These are phyloP conservation scores for Alternaria longipes DNA, from an alignment of 2,329 filamentous ascomycete species.

Conservation along the genomic window DNA sequence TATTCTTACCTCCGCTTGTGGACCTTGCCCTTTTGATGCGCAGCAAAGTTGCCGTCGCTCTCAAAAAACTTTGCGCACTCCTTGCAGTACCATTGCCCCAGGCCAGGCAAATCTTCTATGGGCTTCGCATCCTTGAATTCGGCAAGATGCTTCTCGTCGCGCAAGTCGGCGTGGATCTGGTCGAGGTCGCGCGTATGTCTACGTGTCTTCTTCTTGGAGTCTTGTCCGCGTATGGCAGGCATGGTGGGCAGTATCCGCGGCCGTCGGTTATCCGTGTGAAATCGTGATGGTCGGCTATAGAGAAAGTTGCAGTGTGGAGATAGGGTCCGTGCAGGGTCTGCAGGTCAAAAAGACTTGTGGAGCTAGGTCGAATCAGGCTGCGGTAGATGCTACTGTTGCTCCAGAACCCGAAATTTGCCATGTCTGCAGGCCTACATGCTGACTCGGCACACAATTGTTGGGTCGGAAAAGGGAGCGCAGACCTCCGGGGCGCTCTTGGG, in stretches of 20 bases:
- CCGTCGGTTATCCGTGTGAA: slow-evolving; percentile 37
- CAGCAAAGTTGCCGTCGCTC: slow-evolving; percentile 75
- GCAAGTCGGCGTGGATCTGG: slow-evolving; percentile 85
- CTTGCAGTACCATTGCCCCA: slow-evolving; percentile 86
- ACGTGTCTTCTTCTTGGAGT: slow-evolving; percentile 60
- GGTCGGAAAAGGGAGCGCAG: slow-evolving; percentile 15
- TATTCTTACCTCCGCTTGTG: slow-evolving; percentile 81
- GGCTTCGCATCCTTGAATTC: slow-evolving; percentile 82
- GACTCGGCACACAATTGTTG: slow-evolving; percentile 23
- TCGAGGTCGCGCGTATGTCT: slow-evolving; percentile 79
- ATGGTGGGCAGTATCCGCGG: slow-evolving; percentile 50
- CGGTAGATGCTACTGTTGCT: slow-evolving; percentile 13
- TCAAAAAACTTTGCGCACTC: slow-evolving; percentile 98
- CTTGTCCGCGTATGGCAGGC: slow-evolving; percentile 60
- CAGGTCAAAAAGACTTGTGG: slow-evolving; percentile 39
- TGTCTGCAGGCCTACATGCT: slow-evolving; percentile 37
- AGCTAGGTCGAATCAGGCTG: slow-evolving; percentile 9
- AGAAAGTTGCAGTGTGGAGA: slow-evolving; percentile 32
- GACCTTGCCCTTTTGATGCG: slow-evolving; percentile 86
- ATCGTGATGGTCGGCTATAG: slow-evolving; percentile 34
- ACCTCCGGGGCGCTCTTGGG: background rate
- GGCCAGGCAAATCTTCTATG: slow-evolving; percentile 83
- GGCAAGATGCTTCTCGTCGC: slow-evolving; percentile 79
- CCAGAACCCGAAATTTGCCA: slow-evolving; percentile 15
- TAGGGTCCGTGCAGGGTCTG: slow-evolving; percentile 33